phyloP scores from a whole-genome alignment of 192 early-diverging fungal species.

The Entophlyctis luteolus region DNA sequence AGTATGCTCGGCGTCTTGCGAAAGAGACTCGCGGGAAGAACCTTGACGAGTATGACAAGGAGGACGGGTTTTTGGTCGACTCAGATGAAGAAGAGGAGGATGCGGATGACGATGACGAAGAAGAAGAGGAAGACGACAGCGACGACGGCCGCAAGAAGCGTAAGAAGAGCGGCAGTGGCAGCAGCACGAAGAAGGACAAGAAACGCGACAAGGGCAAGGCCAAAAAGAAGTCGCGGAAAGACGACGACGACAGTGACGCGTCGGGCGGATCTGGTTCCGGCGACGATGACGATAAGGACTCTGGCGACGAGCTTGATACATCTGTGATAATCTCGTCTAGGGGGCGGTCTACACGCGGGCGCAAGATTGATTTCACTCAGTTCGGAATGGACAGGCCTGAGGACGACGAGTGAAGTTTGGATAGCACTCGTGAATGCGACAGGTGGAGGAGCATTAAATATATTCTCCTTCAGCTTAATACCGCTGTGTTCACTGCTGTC shows the following conservation, averaged over 20 bases:
- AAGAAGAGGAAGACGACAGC: not conserved
- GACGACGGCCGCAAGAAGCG: constrained; percentile 24
- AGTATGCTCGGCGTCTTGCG: constrained; percentile 7
- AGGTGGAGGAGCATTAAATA: too few relatives aligned
- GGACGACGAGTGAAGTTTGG: constrained; percentile 5
- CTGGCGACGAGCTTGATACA: constrained; percentile 47
- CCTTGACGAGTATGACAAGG: constrained; percentile 33
- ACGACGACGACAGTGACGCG: too few relatives aligned
- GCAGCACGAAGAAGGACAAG: not conserved
- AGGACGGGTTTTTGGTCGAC: constrained; percentile 33
- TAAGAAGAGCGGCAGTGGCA: not conserved
- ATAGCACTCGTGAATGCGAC: too few relatives aligned
- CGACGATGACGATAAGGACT: constrained; percentile 37
- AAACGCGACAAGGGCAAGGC: constrained; percentile 20
- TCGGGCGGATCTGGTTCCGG: constrained; percentile 36
- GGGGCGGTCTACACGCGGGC: constrained; percentile 67
- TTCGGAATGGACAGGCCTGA: constrained; percentile 57
- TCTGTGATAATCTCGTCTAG: constrained; percentile 59
- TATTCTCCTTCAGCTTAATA: too few relatives aligned
- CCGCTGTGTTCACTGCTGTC: too few relatives aligned
- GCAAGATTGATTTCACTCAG: constrained; percentile 68
- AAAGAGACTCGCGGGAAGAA: constrained; percentile 28
- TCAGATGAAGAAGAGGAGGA: constrained; percentile 36
- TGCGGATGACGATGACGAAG: constrained; percentile 20
- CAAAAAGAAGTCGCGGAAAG: constrained; percentile 35